These are phyloP conservation scores for Boletus tomentosulus DNA, from an alignment of 768 basidiomycete species.

Conservation along the genomic window DNA sequence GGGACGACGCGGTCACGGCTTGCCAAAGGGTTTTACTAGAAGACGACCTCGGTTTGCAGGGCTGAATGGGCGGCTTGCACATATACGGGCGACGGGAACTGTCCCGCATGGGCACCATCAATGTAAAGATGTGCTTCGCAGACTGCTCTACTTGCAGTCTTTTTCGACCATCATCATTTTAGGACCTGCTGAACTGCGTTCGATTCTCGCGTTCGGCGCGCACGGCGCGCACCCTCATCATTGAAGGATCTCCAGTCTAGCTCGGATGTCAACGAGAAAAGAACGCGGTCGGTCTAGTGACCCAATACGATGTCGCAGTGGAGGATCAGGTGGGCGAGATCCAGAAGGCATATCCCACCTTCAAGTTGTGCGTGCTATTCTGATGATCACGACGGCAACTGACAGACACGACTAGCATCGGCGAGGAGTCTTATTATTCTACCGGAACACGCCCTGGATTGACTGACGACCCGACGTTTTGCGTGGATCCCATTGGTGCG, in stretches of 20 bases:
- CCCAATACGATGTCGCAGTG: conserved; percentile 89
- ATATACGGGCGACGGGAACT: no score
- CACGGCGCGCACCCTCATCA: conserved; percentile 69
- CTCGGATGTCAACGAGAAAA: conserved; percentile 74
- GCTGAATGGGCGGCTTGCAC: no score
- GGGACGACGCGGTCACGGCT: no score
- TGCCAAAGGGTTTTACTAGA: no score
- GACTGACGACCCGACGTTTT: conserved; percentile 90
- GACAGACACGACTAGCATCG: conserved; percentile 53
- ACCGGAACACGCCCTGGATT: conserved; percentile 62
- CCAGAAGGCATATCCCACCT: conserved; percentile 60
- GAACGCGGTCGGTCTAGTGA: conserved; percentile 92
- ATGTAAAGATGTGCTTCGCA: no score
- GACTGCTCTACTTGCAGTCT: no score
- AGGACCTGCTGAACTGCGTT: conserved; percentile 44
- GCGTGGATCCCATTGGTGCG: conserved; percentile 91
- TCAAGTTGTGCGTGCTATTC: conserved; percentile 66
- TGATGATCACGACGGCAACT: background rate
- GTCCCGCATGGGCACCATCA: no score
- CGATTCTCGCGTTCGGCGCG: conserved; percentile 71
- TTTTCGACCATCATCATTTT: conserved; percentile 24
- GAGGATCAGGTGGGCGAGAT: conserved; percentile 77
- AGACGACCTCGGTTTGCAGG: no score
- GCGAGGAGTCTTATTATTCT: conserved; percentile 83
- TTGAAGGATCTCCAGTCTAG: conserved; percentile 64